These are phyloP conservation scores for Ustilago tritici DNA, from an alignment of 1,284 basidiomycete genomes.

Conservation along the genomic window DNA sequence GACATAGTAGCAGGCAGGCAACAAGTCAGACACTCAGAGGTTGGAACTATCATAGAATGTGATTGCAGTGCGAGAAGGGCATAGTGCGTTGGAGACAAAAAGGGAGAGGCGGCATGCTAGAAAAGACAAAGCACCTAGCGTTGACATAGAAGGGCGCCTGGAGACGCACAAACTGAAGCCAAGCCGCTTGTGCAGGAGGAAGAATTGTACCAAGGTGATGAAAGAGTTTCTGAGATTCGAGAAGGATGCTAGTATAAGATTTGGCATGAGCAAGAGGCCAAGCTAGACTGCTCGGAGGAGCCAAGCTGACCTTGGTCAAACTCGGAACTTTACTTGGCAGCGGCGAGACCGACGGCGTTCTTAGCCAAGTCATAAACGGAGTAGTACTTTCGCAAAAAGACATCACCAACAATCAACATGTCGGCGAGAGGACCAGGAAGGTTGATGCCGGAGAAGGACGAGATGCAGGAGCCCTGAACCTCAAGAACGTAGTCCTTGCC, in stretches of 20 bases:
- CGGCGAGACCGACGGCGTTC: slow-evolving; percentile 88
- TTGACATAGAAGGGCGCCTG: background rate
- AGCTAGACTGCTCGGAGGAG: background rate
- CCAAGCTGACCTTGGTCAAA: background rate
- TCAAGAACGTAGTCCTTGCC: slow-evolving; percentile 89
- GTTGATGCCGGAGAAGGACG: slow-evolving; percentile 91
- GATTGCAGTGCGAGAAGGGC: slow-evolving; percentile 19
- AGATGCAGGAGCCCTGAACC: slow-evolving; percentile 91
- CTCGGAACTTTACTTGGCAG: slow-evolving; percentile 66
- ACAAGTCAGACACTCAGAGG: background rate
- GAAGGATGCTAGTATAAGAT: background rate
- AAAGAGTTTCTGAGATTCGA: background rate
- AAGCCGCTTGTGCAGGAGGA: background rate
- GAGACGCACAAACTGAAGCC: background rate
- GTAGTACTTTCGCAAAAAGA: slow-evolving; percentile 79
- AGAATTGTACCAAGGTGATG: slow-evolving; percentile 3
- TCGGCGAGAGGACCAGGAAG: slow-evolving; percentile 87
- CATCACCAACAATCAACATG: slow-evolving; percentile 89
- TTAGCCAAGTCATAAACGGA: slow-evolving; percentile 90
- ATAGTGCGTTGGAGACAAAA: slow-evolving; percentile 8
- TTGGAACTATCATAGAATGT: slow-evolving; percentile 9
- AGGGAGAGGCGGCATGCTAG: background rate
- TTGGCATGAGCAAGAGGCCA: slow-evolving; percentile 3
- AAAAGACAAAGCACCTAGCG: background rate
- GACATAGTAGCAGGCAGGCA: background rate